Percentiles rank a stretch among this genome's conserved stretches.
phyloP scores from a whole-genome alignment of 2,329 filamentous ascomycete species.

The Colletotrichum sp. region DNA sequence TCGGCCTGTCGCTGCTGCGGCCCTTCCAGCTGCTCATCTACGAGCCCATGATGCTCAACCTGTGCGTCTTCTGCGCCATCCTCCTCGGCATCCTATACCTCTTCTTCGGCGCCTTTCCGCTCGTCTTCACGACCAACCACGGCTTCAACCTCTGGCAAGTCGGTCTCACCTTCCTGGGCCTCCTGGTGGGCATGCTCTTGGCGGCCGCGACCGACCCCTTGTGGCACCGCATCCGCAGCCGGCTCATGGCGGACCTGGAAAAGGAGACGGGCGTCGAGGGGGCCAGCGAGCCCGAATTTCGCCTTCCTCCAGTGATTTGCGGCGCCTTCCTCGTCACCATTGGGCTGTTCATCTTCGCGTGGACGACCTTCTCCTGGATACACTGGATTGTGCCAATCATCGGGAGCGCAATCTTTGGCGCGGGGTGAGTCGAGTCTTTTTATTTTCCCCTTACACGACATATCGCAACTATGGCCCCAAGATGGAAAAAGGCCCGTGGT shows the following conservation, averaged over 20 bases:
- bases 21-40: conserved; percentile 81
- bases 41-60: conserved; percentile 84
- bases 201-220: conserved; percentile 69
- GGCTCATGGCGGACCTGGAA: conserved; percentile 61
- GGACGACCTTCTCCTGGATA: conserved; percentile 77
- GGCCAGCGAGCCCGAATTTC: conserved; percentile 83
- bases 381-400: conserved; percentile 81
- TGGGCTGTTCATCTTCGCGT: conserved; percentile 88
- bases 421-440: conserved; percentile 59
- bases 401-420: conserved; percentile 73
- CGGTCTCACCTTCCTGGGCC: conserved; percentile 79
- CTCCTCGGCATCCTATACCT: conserved; percentile 89
- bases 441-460: conserved; percentile 11
- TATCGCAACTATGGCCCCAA: conserved; percentile 14
- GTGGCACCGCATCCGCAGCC: conserved; percentile 66
- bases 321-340: conserved; percentile 81
- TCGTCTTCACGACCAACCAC: conserved; percentile 78
- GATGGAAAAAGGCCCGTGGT: conserved; percentile 17
- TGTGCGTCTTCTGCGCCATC: conserved; percentile 84
- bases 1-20: conserved; percentile 65
- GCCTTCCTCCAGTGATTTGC: conserved; percentile 75
- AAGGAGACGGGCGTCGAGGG: conserved; percentile 56
- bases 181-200: conserved; percentile 70
- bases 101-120: conserved; percentile 87
- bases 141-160: conserved; percentile 80